A percentile compares a stretch with the other conserved stretches of the same genome.
These are phyloP conservation scores for Blastocystis sp. DNA, from an alignment of 352 stramenopile species.

Conservation along the genomic window DNA sequence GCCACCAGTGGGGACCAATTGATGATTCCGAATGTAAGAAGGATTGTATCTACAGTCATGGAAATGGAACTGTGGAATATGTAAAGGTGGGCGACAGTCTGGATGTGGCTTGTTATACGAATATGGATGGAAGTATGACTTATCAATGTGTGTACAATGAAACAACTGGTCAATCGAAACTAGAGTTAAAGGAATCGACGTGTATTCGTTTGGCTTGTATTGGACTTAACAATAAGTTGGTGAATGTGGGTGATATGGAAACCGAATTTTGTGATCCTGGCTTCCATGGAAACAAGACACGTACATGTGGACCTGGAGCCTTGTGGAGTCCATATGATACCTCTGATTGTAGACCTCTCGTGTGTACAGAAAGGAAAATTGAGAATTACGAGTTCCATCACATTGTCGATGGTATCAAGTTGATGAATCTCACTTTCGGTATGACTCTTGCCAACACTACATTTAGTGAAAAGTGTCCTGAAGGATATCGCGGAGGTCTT, in stretches of 20 bases:
- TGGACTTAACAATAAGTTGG: neutral
- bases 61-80: neutral
- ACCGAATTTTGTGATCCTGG: neutral
- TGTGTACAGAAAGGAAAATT: too few relatives aligned
- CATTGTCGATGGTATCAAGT: neutral
- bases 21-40: neutral
- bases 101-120: constrained; percentile 26
- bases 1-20: constrained; percentile 1
- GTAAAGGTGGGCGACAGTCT: constrained; percentile 30
- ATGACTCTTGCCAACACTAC: constrained; percentile 6
- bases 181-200: neutral
- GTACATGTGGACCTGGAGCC: neutral
- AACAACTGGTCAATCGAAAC: neutral
- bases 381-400: too few relatives aligned
- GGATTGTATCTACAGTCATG: neutral
- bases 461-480: neutral
- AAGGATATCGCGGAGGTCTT: constrained; percentile 12
- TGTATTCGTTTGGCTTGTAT: constrained; percentile 16
- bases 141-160: constrained; percentile 29
- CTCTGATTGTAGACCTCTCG: neutral
- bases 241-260: constrained; percentile 43
- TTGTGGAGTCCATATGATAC: constrained; percentile 38
- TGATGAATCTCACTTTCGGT: neutral
- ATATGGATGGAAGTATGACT: constrained; percentile 6
- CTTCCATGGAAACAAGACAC: constrained; percentile 15